A percentile compares a stretch with the other conserved stretches of the same genome.
Conservation (phyloP, 768 basidiomycete genomes). For the Russula earlei region DNA sequence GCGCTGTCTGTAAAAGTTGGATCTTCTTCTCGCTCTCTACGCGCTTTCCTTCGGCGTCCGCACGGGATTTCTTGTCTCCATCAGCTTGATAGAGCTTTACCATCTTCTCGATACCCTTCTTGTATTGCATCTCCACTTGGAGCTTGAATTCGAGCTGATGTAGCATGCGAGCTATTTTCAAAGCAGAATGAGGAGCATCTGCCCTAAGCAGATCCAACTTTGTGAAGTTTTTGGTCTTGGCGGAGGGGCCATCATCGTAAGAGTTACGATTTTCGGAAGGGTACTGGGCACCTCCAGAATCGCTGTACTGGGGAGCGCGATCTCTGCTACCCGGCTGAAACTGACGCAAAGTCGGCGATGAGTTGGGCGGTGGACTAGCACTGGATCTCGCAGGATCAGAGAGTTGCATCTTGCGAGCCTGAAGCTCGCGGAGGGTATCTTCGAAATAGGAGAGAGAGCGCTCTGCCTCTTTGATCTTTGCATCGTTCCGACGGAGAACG, state of each 20-base stretch:
- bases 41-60: slow-evolving; percentile 88
- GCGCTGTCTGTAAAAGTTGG: slow-evolving; percentile 79
- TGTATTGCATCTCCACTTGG: slow-evolving; percentile 96
- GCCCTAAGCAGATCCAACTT: slow-evolving; percentile 94
- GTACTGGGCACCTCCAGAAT: slow-evolving; percentile 17
- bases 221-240: slow-evolving; percentile 59
- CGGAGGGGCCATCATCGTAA: slow-evolving; percentile 30
- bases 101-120: slow-evolving; percentile 99
- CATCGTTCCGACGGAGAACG: slow-evolving; percentile 71
- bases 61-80: slow-evolving; percentile 92
- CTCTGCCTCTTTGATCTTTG: slow-evolving; percentile 81
- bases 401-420: slow-evolving; percentile 60
- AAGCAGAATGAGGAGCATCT: slow-evolving; percentile 91
- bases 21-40: slow-evolving; percentile 97
- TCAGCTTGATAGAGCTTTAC: slow-evolving; percentile 92
- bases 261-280: slow-evolving; percentile 25
- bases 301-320: slow-evolving; percentile 10
- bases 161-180: slow-evolving; percentile 95
- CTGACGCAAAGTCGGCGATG: slow-evolving; percentile 8
- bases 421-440: slow-evolving; percentile 73
- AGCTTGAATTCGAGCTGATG: slow-evolving; percentile 99
- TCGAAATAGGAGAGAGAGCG: slow-evolving; percentile 81
- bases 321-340: slow-evolving; percentile 12
- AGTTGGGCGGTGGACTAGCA: slow-evolving; percentile 3
- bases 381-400: slow-evolving; percentile 44